Conservation (phyloP, 2,329 filamentous ascomycete genomes). For the Alternaria solani region DNA sequence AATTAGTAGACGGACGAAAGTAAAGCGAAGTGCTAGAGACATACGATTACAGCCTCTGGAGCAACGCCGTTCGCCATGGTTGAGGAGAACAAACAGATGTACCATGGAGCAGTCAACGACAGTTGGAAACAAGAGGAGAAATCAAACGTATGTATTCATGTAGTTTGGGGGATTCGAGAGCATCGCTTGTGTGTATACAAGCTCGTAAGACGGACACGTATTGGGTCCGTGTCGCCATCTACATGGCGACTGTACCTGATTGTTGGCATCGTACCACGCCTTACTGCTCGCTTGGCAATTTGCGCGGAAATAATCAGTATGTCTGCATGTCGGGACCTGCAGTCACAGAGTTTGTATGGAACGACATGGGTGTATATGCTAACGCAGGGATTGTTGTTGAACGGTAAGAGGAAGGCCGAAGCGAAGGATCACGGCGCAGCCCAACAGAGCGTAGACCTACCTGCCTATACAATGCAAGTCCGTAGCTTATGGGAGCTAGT, state of each 20-base stretch:
- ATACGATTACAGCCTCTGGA: slow-evolving; percentile 21
- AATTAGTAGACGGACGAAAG: slow-evolving; percentile 2
- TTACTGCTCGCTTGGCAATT: neutral
- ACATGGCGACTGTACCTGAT: slow-evolving; percentile 3
- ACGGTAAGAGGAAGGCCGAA: neutral
- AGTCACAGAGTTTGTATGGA: slow-evolving; percentile 1
- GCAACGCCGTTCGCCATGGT: slow-evolving; percentile 18
- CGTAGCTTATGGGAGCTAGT: neutral
- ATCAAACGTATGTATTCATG: neutral
- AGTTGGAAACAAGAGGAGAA: neutral
- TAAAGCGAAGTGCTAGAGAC: neutral
- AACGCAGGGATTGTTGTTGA: slow-evolving; percentile 5
- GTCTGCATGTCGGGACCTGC: slow-evolving; percentile 3
- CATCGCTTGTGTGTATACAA: neutral
- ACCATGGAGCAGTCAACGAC: neutral
- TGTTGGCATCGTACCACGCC: slow-evolving; percentile 7
- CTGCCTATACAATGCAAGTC: neutral
- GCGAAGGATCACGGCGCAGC: slow-evolving; percentile 4
- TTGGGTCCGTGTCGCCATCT: slow-evolving; percentile 1
- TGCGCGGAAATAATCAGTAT: slow-evolving; percentile 6
- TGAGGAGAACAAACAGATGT: neutral
- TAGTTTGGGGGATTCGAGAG: neutral
- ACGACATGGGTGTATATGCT: slow-evolving; percentile 1
- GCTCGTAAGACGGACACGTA: neutral
- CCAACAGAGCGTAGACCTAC: neutral